Evolutionary conservation across 106 monocot species (phyloP), one percentile per base, ranked within the genome.

Genomic region (Triglochin maritima): DNA sequence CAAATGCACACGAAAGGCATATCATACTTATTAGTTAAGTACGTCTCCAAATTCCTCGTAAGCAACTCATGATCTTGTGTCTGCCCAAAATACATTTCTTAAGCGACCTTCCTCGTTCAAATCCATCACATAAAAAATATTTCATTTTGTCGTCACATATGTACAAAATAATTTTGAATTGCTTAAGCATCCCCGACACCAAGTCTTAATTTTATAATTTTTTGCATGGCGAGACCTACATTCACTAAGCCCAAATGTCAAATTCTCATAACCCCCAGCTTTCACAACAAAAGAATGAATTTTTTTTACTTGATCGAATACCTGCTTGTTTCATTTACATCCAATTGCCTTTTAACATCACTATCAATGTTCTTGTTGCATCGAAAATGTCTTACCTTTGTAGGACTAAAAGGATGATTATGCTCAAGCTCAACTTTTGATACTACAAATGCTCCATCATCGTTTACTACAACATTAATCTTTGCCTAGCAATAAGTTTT

Each of bases 1-100:
- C 6, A 57, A 69, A 69, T 16, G 59, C 12, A 69, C n/a, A 42
- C 69, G 48, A 69, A 3, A 1, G 45, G 57, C 16, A 59, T 47
- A 69, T 69, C 45, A 49, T 59, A 69, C 14, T 69, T 69, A 49
- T 47, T 9, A 6, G 46, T 17, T 12, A 69, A 48, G 48, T 17
- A 59, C 0, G 17, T 70, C 69, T 46, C 44, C 56, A 47, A 70
- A 70, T 11, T 56, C 52, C 17, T 69, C 55, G n/a, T 70, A 59
- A 2, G 69, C 59, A 17, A 58, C 59, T 9, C 69, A 49, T 8
- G 69, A 57, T 52, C 46, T 70, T 2, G 48, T 12, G 49, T 70
- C 69, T 13, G 59, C 69, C 69, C 69, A 70, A 29, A 46, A 70
- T 1, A 70, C 59, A 59, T 59, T 70, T 13, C 69, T 59, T 14